Conservation (phyloP, 768 basidiomycete genomes). For the Naganishia randhawae region DNA sequence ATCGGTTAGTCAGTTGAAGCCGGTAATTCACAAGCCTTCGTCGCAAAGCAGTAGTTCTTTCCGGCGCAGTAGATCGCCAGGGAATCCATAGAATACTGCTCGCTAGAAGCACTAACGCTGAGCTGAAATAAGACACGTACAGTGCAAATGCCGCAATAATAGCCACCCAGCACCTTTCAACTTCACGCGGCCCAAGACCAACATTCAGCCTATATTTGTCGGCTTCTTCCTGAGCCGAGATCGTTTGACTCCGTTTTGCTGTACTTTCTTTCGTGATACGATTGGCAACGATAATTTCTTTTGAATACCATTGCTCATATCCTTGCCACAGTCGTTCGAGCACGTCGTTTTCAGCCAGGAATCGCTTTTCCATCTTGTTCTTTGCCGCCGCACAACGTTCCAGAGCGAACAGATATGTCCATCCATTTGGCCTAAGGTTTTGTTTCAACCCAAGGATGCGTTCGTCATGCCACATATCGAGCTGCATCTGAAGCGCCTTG, state of each 20-base stretch:
- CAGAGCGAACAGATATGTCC: conserved; percentile 64
- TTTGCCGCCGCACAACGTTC: conserved; percentile 60
- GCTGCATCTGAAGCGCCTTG: conserved; percentile 56
- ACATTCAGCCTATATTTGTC: conserved; percentile 4
- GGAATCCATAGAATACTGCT: too few species aligned
- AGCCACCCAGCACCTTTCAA: conserved; percentile 67
- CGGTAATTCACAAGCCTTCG: too few species aligned
- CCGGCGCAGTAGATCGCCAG: too few species aligned
- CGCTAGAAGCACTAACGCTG: background rate
- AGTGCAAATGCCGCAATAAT: conserved; percentile 65
- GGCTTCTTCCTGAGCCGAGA: background rate
- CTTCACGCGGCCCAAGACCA: conserved; percentile 43
- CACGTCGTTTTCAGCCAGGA: conserved; percentile 41
- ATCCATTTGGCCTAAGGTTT: conserved; percentile 55
- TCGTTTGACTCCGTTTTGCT: background rate
- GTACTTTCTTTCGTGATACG: conserved; percentile 4
- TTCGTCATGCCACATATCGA: conserved; percentile 34
- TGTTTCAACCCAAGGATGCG: conserved; percentile 52
- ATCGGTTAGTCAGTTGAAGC: background rate
- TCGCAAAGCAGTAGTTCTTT: too few species aligned
- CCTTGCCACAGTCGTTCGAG: conserved; percentile 63
- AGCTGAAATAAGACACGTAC: conserved; percentile 53
- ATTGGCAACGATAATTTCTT: conserved; percentile 29
- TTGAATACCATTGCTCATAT: conserved; percentile 54
- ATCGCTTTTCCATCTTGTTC: conserved; percentile 54